Evolutionary conservation across 805 yeast genomes (phyloP).

Genomic region (Debaryomyces prosopidis): DNA sequence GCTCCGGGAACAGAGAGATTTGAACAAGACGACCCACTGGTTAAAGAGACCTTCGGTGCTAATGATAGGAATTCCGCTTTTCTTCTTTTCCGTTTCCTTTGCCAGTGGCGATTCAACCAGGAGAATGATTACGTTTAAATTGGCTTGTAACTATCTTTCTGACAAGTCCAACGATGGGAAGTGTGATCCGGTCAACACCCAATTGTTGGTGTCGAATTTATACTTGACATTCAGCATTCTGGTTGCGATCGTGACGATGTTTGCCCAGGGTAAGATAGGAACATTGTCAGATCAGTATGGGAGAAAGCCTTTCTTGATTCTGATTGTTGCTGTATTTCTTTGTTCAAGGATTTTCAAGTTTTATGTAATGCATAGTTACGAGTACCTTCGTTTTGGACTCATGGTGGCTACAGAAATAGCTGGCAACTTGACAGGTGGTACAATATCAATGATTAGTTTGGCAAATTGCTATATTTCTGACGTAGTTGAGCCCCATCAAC

Average conservation of each 20-base stretch:
- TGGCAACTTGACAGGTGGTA: conserved; percentile 63
- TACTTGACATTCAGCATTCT: conserved; percentile 45
- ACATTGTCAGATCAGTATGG: conserved; percentile 40
- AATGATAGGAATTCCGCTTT: conserved; percentile 45
- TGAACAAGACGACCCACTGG: conserved; percentile 51
- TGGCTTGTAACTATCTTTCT: conserved; percentile 26
- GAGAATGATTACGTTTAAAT: conserved; percentile 34
- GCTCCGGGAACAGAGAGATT: conserved; percentile 48
- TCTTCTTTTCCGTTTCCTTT: conserved; percentile 44
- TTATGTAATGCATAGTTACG: conserved; percentile 23
- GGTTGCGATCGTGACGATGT: conserved; percentile 45
- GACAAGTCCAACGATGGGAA: conserved; percentile 5
- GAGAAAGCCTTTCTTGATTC: conserved; percentile 27
- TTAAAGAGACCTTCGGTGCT: conserved; percentile 55
- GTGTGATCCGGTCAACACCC: conserved; percentile 36
- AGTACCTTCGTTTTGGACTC: conserved; percentile 29
- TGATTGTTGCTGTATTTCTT: conserved; percentile 16
- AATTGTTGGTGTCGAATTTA: conserved; percentile 46
- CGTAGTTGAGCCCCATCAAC: conserved; percentile 59
- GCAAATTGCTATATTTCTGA: conserved; percentile 74
- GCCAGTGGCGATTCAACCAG: conserved; percentile 40
- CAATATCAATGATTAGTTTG: conserved; percentile 54
- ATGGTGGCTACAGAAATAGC: conserved; percentile 47
- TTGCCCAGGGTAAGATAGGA: conserved; percentile 56
- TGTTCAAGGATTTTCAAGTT: conserved; percentile 23